These are phyloP conservation scores for Chlorella sp. DNA, from an alignment of 139 green algal genomes.

Conservation along the genomic window DNA sequence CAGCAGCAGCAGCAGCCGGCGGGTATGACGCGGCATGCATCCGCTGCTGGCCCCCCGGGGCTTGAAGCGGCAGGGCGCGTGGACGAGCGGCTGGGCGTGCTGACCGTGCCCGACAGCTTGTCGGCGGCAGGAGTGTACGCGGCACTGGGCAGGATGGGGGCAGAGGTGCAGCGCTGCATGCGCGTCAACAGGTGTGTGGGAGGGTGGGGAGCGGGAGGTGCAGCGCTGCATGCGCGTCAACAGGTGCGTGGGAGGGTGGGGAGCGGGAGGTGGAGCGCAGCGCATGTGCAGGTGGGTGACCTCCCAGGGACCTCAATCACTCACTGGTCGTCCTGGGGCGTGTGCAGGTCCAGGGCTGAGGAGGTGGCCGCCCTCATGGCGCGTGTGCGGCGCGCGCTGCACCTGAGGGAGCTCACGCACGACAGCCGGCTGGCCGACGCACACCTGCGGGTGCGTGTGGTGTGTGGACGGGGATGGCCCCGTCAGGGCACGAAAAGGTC, in stretches of 20 bases:
- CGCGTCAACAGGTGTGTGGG: neutral
- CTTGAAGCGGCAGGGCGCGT: too few relatives aligned
- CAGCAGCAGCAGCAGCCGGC: too few relatives aligned
- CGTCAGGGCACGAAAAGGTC: too few relatives aligned
- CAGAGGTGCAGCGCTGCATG: neutral
- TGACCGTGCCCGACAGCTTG: conserved; percentile 1
- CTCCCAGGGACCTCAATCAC: too few relatives aligned
- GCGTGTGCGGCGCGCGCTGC: neutral
- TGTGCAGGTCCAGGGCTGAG: too few relatives aligned
- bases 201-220: neutral
- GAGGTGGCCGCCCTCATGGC: neutral
- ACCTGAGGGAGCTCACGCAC: too few relatives aligned
- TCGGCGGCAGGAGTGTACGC: conserved; percentile 3
- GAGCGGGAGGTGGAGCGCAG: neutral
- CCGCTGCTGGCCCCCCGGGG: too few relatives aligned
- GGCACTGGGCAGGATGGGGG: conserved; percentile 4
- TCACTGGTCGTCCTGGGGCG: too few relatives aligned
- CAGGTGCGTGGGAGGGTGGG: neutral
- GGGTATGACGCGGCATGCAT: too few relatives aligned
- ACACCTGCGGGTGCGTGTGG: too few relatives aligned
- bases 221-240: neutral
- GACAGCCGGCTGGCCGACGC: too few relatives aligned
- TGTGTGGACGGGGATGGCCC: too few relatives aligned
- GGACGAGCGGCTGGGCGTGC: neutral
- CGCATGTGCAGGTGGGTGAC: neutral